phyloP scores from a whole-genome alignment of 768 basidiomycete species.

The Tulasnella sp. region DNA sequence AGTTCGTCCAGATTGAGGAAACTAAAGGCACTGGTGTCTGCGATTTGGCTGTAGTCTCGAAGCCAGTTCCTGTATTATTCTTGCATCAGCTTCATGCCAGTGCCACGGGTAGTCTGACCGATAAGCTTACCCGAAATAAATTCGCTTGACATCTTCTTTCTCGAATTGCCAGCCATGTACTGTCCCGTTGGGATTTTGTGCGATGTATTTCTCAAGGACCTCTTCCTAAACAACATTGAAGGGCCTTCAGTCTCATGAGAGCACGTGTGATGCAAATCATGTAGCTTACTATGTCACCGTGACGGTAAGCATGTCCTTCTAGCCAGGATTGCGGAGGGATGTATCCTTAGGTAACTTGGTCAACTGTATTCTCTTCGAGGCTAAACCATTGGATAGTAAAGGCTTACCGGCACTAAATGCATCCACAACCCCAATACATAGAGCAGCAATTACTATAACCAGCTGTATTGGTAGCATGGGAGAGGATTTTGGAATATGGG shows the following conservation, averaged over 20 bases:
- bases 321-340: conserved; percentile 3
- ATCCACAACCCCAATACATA: background rate
- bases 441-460: background rate
- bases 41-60: conserved; percentile 15
- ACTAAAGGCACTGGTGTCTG: conserved; percentile 1
- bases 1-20: background rate
- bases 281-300: conserved; percentile 7
- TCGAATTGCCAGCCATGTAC: background rate
- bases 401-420: conserved; percentile 1
- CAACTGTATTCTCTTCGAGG: background rate
- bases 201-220: background rate
- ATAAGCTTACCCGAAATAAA: conserved; percentile 6
- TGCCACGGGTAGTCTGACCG: background rate
- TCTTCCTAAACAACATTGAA: background rate
- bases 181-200: background rate
- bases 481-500: too few species aligned
- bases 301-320: conserved; percentile 4
- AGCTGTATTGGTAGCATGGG: too few species aligned
- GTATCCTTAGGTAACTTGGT: background rate
- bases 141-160: conserved; percentile 1
- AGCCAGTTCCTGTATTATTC: conserved; percentile 9
- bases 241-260: background rate
- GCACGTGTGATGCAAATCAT: background rate
- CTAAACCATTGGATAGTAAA: too few species aligned
- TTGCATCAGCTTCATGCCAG: background rate